These are phyloP conservation scores for Mycena floridula DNA, from an alignment of 768 basidiomycete species.

Conservation along the genomic window DNA sequence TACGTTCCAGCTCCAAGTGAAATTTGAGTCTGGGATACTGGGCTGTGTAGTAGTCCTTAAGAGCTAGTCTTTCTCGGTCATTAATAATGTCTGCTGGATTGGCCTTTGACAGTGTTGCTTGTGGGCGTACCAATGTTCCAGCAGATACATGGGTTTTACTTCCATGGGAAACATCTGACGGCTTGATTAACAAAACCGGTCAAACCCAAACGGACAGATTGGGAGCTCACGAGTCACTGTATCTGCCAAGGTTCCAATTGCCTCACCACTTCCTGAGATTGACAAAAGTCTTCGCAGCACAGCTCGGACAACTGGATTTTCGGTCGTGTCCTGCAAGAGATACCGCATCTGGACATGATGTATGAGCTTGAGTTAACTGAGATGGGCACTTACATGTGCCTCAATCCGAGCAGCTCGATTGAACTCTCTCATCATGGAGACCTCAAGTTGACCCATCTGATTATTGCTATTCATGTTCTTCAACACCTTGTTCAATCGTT, in stretches of 20 bases:
- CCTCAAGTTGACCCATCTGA: constrained; percentile 20
- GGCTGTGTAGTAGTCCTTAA: background rate
- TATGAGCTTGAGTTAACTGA: background rate
- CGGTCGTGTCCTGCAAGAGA: background rate
- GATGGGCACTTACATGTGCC: constrained; percentile 6
- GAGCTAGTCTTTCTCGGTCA: background rate
- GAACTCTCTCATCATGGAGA: constrained; percentile 23
- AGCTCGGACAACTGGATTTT: background rate
- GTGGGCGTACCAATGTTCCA: background rate
- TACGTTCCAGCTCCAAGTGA: background rate
- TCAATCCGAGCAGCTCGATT: constrained; percentile 7
- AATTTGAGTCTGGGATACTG: background rate
- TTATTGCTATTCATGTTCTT: constrained; percentile 22
- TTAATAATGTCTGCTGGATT: background rate
- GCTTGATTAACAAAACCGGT: no score
- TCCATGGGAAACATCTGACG: no score
- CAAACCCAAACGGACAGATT: no score
- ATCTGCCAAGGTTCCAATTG: no score
- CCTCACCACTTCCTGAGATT: no score
- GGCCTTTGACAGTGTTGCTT: background rate
- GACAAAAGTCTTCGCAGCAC: no score
- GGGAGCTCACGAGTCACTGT: no score
- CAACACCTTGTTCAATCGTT: constrained; percentile 24
- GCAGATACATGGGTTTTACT: no score
- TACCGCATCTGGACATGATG: background rate